phyloP scores from a whole-genome alignment of 169 alveolate species.

The Plasmodium knowlesi region DNA sequence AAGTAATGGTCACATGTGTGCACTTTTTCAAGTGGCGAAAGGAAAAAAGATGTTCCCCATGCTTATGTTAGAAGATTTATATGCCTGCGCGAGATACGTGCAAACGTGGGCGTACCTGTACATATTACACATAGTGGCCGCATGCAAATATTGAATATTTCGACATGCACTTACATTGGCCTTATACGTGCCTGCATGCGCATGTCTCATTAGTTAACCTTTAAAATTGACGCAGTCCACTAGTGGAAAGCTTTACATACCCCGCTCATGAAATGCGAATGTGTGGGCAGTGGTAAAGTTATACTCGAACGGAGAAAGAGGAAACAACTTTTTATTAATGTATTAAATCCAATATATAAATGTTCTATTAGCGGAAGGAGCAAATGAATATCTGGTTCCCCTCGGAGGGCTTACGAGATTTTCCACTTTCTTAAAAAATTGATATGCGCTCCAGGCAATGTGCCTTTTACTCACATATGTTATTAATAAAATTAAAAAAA shows the following conservation, averaged over 20 bases:
- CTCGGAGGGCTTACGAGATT: neutral
- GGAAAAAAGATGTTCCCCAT: neutral
- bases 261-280: neutral
- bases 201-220: neutral
- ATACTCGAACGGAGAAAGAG: neutral
- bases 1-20: neutral
- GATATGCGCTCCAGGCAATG: neutral
- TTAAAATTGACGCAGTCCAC: neutral
- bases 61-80: neutral
- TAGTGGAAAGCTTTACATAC: neutral
- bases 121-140: neutral
- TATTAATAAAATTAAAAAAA: neutral
- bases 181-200: neutral
- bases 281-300: neutral
- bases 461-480: neutral
- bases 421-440: neutral
- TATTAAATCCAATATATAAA: neutral
- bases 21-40: neutral
- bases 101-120: neutral
- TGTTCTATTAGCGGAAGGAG: neutral
- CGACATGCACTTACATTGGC: neutral
- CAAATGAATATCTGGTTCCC: neutral
- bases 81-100: neutral
- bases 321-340: neutral
- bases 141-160: neutral